Evolutionary conservation across 768 basidiomycete species (phyloP).

Genomic region (Tricholomella constricta): DNA sequence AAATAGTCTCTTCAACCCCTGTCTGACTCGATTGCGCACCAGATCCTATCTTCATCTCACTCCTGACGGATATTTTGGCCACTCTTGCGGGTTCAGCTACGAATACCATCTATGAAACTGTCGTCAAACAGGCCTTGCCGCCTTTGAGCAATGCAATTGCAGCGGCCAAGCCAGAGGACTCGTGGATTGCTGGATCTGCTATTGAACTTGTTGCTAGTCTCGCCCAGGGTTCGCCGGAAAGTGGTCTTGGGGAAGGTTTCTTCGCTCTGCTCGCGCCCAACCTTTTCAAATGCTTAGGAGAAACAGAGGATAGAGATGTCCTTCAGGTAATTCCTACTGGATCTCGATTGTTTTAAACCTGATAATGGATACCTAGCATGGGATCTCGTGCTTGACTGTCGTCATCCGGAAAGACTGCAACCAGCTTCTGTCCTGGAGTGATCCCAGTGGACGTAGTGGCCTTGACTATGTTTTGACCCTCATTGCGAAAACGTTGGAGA

Average conservation of each 20-base stretch:
- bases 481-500: conserved; percentile 75
- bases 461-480: conserved; percentile 74
- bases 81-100: conserved; percentile 65
- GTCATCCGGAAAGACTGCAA: conserved; percentile 85
- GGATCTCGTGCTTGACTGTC: conserved; percentile 77
- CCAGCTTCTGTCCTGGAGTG: conserved; percentile 79
- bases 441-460: conserved; percentile 67
- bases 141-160: conserved; percentile 66
- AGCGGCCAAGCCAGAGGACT: conserved; percentile 58
- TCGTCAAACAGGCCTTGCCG: conserved; percentile 76
- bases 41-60: conserved; percentile 89
- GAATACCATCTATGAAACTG: conserved; percentile 64
- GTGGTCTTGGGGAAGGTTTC: conserved; percentile 77
- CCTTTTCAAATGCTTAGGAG: conserved; percentile 68
- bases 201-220: conserved; percentile 81
- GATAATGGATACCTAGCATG: conserved; percentile 55
- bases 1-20: neutral
- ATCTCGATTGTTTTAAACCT: neutral
- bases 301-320: conserved; percentile 85
- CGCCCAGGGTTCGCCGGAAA: conserved; percentile 61
- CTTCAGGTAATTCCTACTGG: conserved; percentile 54
- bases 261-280: conserved; percentile 73
- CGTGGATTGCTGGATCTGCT: conserved; percentile 77
- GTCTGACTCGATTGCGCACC: conserved; percentile 1
- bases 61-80: conserved; percentile 78